Evolutionary conservation across 257 asterid genomes (phyloP).

Genomic region (Solanum neorickii): DNA sequence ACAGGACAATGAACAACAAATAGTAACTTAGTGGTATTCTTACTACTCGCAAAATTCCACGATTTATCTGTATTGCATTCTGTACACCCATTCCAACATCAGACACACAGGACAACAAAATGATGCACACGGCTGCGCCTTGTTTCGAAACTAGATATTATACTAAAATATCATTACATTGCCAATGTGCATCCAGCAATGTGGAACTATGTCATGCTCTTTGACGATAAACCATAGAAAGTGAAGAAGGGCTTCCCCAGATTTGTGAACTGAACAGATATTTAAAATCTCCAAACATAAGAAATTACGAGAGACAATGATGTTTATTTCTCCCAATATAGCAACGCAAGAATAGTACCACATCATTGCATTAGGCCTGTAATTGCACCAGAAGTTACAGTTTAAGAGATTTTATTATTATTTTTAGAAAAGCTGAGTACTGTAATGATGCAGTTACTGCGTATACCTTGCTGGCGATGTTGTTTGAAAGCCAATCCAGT

Average conservation of each 20-base stretch:
- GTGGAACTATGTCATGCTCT: not conserved
- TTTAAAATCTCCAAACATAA: not conserved
- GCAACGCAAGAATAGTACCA: not conserved
- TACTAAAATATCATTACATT: not conserved
- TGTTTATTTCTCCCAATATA: not conserved
- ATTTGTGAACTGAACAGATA: not conserved
- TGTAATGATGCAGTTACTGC: not conserved
- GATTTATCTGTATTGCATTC: not conserved
- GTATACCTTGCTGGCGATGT: conserved; percentile 7
- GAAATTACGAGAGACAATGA: not conserved
- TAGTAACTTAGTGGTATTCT: not conserved
- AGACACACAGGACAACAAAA: not conserved
- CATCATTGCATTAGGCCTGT: not conserved
- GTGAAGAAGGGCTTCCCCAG: not conserved
- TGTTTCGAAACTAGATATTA: not conserved
- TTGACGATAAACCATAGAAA: not conserved
- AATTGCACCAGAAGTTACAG: not conserved
- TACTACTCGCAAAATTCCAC: not conserved
- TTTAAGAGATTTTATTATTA: not conserved
- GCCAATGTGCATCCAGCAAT: not conserved
- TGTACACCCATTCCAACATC: not conserved
- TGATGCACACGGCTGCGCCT: not conserved
- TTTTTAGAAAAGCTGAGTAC: not conserved
- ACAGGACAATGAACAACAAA: not conserved
- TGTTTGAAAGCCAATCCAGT: conserved; percentile 16